Evolutionary conservation across 2,329 filamentous ascomycete genomes (phyloP), one percentile per base, ranked within the genome.

Genomic region (Stagonosporopsis chrysanthemi): DNA sequence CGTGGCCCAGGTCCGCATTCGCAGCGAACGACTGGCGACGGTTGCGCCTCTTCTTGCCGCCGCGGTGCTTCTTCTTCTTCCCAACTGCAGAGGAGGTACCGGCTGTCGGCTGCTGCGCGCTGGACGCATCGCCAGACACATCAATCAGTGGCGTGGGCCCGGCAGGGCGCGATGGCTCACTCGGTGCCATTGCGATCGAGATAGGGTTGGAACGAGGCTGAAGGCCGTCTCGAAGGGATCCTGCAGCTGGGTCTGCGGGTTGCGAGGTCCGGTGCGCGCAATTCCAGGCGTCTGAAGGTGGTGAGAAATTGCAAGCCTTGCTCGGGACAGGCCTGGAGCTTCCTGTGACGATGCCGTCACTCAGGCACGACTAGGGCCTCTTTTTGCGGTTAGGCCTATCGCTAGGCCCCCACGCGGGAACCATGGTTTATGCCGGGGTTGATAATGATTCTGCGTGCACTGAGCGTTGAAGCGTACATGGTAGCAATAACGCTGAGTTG

Each of bases 21-120:
- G 84, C 81, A 23, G 90, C 88, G 72, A 97, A 97, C 8, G 92
- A 96, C 79, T 91, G 91, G 61, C 90, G 86, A 62, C 92, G 86
- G 60, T 86, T 78, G 57, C 86, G 87, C 77, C 90, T 90, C 79
- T 92, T 92, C 82, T 89, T 93, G 35, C 90, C 89, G 29, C 86
- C 88, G 41, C 90, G 86, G 75, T 92, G 89, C 67, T 87, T 89
- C 72, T 89, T 90, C 73, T 91, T 90, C 80, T 88, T 87, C 68
- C 68, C 63, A 2, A 65, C 51, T 11, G 58, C 58, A 41, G 62
- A 46, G 8, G 67, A 56, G 4, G 66, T 55, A 17, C 56, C 51
- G 1, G 36, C 57, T 17, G n/a, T 23, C 29, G 41, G 54, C 38
- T 47, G 46, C 42, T 43, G 22, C 38, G 19, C 26, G 36, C 17